A percentile compares a stretch with the other conserved stretches of the same genome.
Conservation (phyloP, 805 yeast genomes). For the Candida ficus region DNA sequence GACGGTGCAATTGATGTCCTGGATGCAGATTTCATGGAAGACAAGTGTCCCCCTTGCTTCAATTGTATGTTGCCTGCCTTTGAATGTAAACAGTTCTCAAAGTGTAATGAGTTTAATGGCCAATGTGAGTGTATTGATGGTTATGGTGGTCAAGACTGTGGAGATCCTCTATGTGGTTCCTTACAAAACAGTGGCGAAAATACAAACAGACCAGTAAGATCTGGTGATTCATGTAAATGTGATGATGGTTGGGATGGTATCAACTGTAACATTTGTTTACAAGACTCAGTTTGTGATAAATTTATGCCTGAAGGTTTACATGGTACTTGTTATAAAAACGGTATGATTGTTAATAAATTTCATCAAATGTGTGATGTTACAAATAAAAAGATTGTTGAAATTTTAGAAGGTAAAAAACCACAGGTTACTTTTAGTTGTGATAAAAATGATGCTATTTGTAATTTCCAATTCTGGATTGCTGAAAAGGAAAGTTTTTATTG, state of each 20-base stretch:
- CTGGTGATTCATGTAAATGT: conserved; percentile 56
- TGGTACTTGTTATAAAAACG: conserved; percentile 88
- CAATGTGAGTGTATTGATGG: conserved; percentile 90
- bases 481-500: conserved; percentile 87
- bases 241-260: conserved; percentile 89
- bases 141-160: conserved; percentile 90
- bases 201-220: conserved; percentile 56
- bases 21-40: conserved; percentile 7
- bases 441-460: conserved; percentile 57
- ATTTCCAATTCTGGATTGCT: conserved; percentile 96
- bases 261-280: conserved; percentile 82
- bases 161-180: conserved; percentile 83
- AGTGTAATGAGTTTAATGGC: conserved; percentile 86
- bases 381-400: conserved; percentile 74
- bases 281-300: conserved; percentile 72
- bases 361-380: conserved; percentile 96
- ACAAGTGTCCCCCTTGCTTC: conserved; percentile 84
- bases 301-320: conserved; percentile 81
- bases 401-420: conserved; percentile 76
- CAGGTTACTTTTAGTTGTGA: conserved; percentile 92
- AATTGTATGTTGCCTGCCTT: conserved; percentile 91
- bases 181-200: conserved; percentile 57
- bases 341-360: conserved; percentile 71
- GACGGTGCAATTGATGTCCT: conserved; percentile 7
- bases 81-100: conserved; percentile 83